phyloP scores from a whole-genome alignment of 2,329 filamentous ascomycete genomes.

The Macrophomina phaseolina region DNA sequence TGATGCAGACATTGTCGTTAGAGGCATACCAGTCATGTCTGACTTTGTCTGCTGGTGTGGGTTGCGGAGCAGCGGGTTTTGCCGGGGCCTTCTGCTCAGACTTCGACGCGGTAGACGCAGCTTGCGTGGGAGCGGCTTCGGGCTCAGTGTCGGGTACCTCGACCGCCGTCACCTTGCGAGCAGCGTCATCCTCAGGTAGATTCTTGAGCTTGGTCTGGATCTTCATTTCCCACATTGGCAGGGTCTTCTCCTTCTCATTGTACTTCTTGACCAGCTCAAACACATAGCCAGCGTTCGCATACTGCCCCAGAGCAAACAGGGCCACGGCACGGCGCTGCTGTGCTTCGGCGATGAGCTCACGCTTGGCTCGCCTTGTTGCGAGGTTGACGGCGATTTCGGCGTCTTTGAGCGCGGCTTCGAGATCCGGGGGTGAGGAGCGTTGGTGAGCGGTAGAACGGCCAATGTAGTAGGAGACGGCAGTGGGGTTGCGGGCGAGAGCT shows the following conservation, averaged over 20 bases:
- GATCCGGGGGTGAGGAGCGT: slow-evolving; percentile 60
- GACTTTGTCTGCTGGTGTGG: slow-evolving; percentile 63
- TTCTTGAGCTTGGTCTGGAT: slow-evolving; percentile 57
- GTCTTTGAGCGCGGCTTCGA: slow-evolving; percentile 51
- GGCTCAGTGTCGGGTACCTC: slow-evolving; percentile 61
- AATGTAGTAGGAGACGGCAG: slow-evolving; percentile 79
- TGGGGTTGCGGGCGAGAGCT: slow-evolving; percentile 69
- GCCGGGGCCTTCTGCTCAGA: slow-evolving; percentile 13
- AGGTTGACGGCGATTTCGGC: slow-evolving; percentile 60
- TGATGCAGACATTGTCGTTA: slow-evolving; percentile 64
- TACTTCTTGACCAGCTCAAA: slow-evolving; percentile 64
- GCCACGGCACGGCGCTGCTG: slow-evolving; percentile 81
- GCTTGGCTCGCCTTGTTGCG: slow-evolving; percentile 75
- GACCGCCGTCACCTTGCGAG: slow-evolving; percentile 39
- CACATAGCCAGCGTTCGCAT: slow-evolving; percentile 76
- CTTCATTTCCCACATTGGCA: slow-evolving; percentile 66
- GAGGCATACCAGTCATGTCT: slow-evolving; percentile 74
- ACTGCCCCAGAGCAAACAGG: slow-evolving; percentile 71
- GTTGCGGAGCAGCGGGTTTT: slow-evolving; percentile 29
- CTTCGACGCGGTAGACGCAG: slow-evolving; percentile 27
- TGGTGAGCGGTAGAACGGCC: slow-evolving; percentile 81
- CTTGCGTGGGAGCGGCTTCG: slow-evolving; percentile 41
- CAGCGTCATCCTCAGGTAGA: slow-evolving; percentile 57
- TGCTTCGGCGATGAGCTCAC: slow-evolving; percentile 77
- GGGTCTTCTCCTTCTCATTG: slow-evolving; percentile 57